Evolutionary conservation across 805 yeast species (phyloP).

Genomic region (Candida silvicultrix): DNA sequence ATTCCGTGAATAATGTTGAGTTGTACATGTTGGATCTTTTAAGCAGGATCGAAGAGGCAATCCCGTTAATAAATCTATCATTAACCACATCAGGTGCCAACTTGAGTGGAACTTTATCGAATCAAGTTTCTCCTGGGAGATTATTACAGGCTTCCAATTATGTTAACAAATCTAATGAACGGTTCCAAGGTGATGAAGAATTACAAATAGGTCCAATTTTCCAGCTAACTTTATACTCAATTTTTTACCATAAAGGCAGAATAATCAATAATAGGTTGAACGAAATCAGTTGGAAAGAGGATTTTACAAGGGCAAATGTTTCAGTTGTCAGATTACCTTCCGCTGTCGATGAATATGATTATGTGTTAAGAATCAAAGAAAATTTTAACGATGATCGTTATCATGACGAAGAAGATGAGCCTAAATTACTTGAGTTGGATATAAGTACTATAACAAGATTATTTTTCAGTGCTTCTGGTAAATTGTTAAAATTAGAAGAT

Average conservation of each 20-base stretch:
- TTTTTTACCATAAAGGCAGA: slow-evolving; percentile 53
- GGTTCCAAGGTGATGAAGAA: slow-evolving; percentile 16
- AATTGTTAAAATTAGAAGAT: slow-evolving; percentile 54
- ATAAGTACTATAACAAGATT: slow-evolving; percentile 40
- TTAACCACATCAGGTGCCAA: slow-evolving; percentile 65
- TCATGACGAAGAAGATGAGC: slow-evolving; percentile 52
- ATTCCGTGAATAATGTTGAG: slow-evolving; percentile 41
- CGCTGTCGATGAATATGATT: slow-evolving; percentile 26
- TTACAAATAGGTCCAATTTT: slow-evolving; percentile 55
- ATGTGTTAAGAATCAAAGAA: slow-evolving; percentile 44
- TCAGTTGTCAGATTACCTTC: slow-evolving; percentile 27
- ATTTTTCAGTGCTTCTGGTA: slow-evolving; percentile 68
- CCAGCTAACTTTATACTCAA: slow-evolving; percentile 48
- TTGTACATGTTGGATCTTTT: slow-evolving; percentile 41
- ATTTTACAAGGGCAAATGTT: slow-evolving; percentile 49
- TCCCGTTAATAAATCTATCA: slow-evolving; percentile 63
- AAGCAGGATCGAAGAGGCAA: slow-evolving; percentile 53
- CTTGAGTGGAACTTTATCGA: slow-evolving; percentile 41
- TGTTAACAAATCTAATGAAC: slow-evolving; percentile 33
- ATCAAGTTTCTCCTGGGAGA: slow-evolving; percentile 56
- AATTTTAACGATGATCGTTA: slow-evolving; percentile 65
- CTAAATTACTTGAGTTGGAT: slow-evolving; percentile 28
- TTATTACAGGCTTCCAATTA: slow-evolving; percentile 55
- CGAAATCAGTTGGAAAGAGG: slow-evolving; percentile 68
- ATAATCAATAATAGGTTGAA: slow-evolving; percentile 20